phyloP scores from a whole-genome alignment of 2,329 filamentous ascomycete species.

The Sclerotinia subarctica region DNA sequence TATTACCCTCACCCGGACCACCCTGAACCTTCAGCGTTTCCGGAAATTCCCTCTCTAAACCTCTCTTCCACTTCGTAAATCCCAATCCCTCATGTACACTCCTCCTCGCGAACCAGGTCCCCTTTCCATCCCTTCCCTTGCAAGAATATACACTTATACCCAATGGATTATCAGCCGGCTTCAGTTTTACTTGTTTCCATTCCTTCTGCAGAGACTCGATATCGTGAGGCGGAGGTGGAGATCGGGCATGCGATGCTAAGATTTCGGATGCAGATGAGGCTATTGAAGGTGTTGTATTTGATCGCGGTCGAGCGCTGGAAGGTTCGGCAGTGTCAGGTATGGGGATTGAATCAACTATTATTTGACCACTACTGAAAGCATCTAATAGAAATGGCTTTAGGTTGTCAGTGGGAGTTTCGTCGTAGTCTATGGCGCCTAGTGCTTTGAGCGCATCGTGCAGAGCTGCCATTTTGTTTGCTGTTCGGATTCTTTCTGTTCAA shows the following conservation, averaged over 20 bases:
- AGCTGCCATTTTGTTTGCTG: constrained; percentile 46
- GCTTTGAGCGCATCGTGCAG: constrained; percentile 58
- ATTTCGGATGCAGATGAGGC: constrained; percentile 50
- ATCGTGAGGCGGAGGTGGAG: constrained; percentile 41
- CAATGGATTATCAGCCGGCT: constrained; percentile 69
- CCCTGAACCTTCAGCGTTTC: constrained; percentile 71
- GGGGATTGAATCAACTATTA: constrained; percentile 75
- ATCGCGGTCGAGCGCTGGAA: constrained; percentile 53
- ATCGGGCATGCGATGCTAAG: constrained; percentile 49
- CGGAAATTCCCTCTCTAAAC: constrained; percentile 74
- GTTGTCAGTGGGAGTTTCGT: constrained; percentile 45
- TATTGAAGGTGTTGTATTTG: constrained; percentile 51
- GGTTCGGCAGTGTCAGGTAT: constrained; percentile 45
- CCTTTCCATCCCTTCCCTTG: constrained; percentile 72
- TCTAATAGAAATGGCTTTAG: constrained; percentile 53
- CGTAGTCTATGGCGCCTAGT: constrained; percentile 55
- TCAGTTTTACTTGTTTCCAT: constrained; percentile 79
- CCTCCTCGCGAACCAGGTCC: constrained; percentile 83
- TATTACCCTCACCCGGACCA: constrained; percentile 67
- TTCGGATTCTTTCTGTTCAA: neutral
- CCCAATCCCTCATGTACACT: constrained; percentile 77
- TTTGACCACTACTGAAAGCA: constrained; percentile 65
- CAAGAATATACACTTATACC: constrained; percentile 79
- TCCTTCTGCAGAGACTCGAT: constrained; percentile 67
- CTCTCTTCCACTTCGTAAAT: constrained; percentile 74